Conservation (phyloP, 495 filamentous ascomycete species). For the Letharia lupina region DNA sequence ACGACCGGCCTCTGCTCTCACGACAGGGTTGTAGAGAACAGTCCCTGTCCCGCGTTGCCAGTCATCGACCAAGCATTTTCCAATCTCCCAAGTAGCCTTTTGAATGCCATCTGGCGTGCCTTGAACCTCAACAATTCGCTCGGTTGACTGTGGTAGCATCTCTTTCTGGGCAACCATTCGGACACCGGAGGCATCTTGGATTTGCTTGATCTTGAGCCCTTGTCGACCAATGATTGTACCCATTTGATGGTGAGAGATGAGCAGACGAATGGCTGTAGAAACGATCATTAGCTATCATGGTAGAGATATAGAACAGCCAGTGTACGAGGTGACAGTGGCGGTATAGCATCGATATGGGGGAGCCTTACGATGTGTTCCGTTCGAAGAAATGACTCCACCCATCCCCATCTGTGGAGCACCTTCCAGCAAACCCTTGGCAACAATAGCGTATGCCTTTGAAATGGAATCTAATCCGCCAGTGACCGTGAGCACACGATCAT, state of each 20-base stretch:
- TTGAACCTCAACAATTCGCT: slow-evolving; percentile 93
- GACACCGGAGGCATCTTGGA: slow-evolving; percentile 92
- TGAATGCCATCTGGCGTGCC: slow-evolving; percentile 90
- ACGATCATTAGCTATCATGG: slow-evolving; percentile 25
- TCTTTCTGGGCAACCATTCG: slow-evolving; percentile 99
- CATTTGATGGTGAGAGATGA: slow-evolving; percentile 99
- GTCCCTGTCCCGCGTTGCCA: slow-evolving; percentile 94
- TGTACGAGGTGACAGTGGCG: not conserved
- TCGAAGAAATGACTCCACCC: slow-evolving; percentile 75
- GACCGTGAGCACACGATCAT: slow-evolving; percentile 93
- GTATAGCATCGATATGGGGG: not conserved
- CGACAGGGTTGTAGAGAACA: slow-evolving; percentile 90
- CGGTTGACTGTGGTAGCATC: slow-evolving; percentile 98
- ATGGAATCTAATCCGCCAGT: slow-evolving; percentile 79
- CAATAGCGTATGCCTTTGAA: slow-evolving; percentile 84
- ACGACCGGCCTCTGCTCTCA: slow-evolving; percentile 62
- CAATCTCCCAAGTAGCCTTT: slow-evolving; percentile 95
- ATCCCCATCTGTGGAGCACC: slow-evolving; percentile 91
- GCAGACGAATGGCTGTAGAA: slow-evolving; percentile 74
- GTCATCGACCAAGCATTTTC: slow-evolving; percentile 96
- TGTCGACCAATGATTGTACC: slow-evolving; percentile 96
- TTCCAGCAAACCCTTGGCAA: slow-evolving; percentile 82
- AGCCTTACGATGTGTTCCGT: slow-evolving; percentile 86
- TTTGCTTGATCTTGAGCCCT: slow-evolving; percentile 98
- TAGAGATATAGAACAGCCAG: not conserved